Evolutionary conservation across 306 rosid genomes (phyloP).

Genomic region (Leucaena leucocephala): DNA sequence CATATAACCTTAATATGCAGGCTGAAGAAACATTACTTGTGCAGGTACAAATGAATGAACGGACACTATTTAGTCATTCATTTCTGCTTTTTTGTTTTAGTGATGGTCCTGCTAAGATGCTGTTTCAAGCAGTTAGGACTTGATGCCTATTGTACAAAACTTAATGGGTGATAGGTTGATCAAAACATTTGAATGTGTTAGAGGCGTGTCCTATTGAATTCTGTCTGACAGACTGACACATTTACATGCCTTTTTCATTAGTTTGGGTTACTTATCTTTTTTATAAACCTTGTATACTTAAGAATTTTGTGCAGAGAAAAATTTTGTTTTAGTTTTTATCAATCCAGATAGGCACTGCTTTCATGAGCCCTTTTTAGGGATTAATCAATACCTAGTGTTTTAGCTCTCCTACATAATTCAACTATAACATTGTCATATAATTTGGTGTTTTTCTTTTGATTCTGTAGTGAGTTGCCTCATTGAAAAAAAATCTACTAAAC

Average conservation of each 20-base stretch:
- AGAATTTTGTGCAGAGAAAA: background rate
- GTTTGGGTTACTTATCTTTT: background rate
- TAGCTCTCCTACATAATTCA: background rate
- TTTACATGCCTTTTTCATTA: background rate
- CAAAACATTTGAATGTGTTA: background rate
- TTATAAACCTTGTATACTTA: background rate
- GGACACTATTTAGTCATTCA: background rate
- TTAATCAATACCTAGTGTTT: background rate
- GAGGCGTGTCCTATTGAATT: background rate
- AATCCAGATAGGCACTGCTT: slow-evolving; percentile 13
- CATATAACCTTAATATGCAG: slow-evolving; percentile 6
- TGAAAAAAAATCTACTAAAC: background rate
- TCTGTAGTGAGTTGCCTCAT: background rate
- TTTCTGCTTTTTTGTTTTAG: background rate
- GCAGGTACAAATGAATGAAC: background rate
- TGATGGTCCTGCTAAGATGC: background rate
- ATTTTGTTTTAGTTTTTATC: background rate
- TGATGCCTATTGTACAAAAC: background rate
- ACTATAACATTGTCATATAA: background rate
- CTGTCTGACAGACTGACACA: background rate
- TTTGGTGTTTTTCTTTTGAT: slow-evolving; percentile 6
- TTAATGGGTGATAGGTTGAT: background rate
- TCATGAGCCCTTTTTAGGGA: background rate
- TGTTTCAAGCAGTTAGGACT: background rate
- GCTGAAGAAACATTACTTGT: background rate